Conservation (phyloP, 2,329 filamentous ascomycete genomes). For the Epichloe sibirici region DNA sequence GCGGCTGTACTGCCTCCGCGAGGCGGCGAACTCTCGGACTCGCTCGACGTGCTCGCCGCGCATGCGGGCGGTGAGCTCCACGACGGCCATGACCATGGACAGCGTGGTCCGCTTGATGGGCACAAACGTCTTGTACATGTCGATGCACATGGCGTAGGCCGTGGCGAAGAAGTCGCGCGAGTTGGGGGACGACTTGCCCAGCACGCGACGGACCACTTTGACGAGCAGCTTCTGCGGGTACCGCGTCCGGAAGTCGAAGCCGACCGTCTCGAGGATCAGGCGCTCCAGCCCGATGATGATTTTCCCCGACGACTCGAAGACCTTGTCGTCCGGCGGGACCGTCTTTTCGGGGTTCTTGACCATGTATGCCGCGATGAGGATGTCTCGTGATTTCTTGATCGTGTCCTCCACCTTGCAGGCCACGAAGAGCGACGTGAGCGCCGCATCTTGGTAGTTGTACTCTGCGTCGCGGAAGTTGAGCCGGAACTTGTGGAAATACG, state of each 20-base stretch:
- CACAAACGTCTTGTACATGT: constrained; percentile 86
- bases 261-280: constrained; percentile 81
- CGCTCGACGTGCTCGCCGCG: constrained; percentile 40
- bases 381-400: constrained; percentile 89
- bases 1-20: constrained; percentile 34
- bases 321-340: constrained; percentile 70
- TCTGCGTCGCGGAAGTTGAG: constrained; percentile 74
- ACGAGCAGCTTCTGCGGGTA: constrained; percentile 77
- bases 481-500: constrained; percentile 90
- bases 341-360: constrained; percentile 58
- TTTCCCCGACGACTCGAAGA: constrained; percentile 70
- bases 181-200: constrained; percentile 17
- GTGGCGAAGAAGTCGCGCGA: constrained; percentile 42
- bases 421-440: constrained; percentile 76
- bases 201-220: constrained; percentile 58
- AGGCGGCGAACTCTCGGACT: constrained; percentile 35
- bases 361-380: constrained; percentile 83
- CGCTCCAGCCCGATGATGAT: constrained; percentile 82
- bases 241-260: constrained; percentile 86
- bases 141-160: constrained; percentile 73
- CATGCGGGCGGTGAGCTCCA: constrained; percentile 69
- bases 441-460: constrained; percentile 78
- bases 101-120: constrained; percentile 81
- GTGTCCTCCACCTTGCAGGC: constrained; percentile 98
- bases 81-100: constrained; percentile 70